Percentiles rank a stretch among this genome's conserved stretches.
Evolutionary conservation across 2,329 filamentous ascomycete genomes (phyloP).

Genomic region (Calonectria hawksworthii): DNA sequence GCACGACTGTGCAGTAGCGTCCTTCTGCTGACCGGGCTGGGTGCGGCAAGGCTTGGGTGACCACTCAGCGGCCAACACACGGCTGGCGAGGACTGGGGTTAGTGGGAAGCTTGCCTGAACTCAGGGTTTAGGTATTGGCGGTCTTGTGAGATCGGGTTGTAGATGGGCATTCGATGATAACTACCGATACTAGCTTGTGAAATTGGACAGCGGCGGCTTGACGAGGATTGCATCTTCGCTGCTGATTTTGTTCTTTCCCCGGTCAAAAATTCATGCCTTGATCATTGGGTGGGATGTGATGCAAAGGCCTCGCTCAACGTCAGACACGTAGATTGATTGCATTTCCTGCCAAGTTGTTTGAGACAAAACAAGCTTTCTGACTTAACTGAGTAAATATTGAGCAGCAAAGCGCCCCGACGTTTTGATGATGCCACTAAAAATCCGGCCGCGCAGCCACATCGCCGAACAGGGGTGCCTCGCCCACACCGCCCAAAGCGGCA

Average conservation of each 20-base stretch:
- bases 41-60: slow-evolving; percentile 13
- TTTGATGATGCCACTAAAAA: slow-evolving; percentile 18
- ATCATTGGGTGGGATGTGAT: not conserved
- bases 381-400: slow-evolving; percentile 38
- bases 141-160: not conserved
- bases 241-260: not conserved
- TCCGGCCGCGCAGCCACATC: slow-evolving; percentile 29
- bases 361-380: slow-evolving; percentile 25
- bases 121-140: slow-evolving; percentile 21
- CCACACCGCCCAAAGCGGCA: slow-evolving; percentile 40
- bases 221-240: not conserved
- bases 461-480: slow-evolving; percentile 27
- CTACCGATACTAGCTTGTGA: not conserved
- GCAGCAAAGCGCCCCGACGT: not conserved
- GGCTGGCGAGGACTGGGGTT: slow-evolving; percentile 32
- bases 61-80: slow-evolving; percentile 46
- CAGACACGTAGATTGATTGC: not conserved
- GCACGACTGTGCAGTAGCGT: slow-evolving; percentile 36
- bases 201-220: not conserved
- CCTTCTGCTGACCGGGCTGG: slow-evolving; percentile 36
- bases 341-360: not conserved
- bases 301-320: not conserved
- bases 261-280: not conserved
- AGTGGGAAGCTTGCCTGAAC: slow-evolving; percentile 26
- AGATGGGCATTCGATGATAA: slow-evolving; percentile 3